Base-by-base conservation (phyloP, 371 early-diverging fungal species). In the Coemansia sp. region DNA sequence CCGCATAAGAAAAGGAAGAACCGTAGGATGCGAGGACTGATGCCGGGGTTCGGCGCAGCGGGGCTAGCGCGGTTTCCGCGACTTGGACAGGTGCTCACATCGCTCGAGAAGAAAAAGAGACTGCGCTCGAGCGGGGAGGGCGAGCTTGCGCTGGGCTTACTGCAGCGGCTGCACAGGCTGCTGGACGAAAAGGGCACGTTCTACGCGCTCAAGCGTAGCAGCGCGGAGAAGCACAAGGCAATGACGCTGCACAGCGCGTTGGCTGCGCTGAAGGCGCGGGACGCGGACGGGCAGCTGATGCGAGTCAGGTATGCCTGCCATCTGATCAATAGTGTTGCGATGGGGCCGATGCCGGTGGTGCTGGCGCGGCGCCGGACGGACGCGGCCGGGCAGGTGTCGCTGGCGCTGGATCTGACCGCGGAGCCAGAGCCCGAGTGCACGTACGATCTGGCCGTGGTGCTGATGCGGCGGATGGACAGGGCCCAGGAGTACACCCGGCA, bases 61-160 rank as follows among this genome's bases (percentile, higher is more conserved):
- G 67, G 67, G 2, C 36, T 56, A 26, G 62, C 43, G 40, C 67
- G 67, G 38, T 67, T 67, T 56, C 67, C 67, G 7, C 36, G 31
- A 6, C 36, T 56, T 4, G 32, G 16, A 16, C 3, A 32, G 4
- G 55, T 62, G 13, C 35, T 55, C 31, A 67, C 55, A 9, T 20
- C 34, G 4, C 26, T 56, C 7, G 40, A 35, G 34, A 56, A 34
- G 4, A 67, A 62, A 43, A 40, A 16, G 26, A 14, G 9, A 10
- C 13, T n/a, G 5, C 0, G 13, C 11, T 1, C 32, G n/a, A 38
- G 10, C 45, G 8, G 4, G 8, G 26, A 41, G 16, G 38, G 51
- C 39, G 42, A 47, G 41, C 26, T n/a, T 34, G 53, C 36, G 16
- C 32, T 53, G 8, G 20, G 41, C 14, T 38, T 56, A 14, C n/a